phyloP scores from a whole-genome alignment of 192 early-diverging fungal genomes.

The Mortierella claussenii region DNA sequence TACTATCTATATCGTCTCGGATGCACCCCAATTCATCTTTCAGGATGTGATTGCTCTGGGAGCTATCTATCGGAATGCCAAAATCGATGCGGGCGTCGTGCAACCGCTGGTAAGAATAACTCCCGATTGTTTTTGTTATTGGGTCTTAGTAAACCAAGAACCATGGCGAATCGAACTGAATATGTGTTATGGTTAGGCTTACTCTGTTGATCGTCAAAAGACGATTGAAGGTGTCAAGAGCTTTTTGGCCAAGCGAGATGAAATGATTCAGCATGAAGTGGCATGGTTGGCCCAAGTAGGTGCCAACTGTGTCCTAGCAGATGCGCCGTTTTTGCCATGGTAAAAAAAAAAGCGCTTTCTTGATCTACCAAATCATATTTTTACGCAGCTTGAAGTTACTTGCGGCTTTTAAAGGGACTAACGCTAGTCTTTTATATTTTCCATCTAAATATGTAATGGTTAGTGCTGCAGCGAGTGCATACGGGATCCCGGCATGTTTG shows the following conservation, averaged over 20 bases:
- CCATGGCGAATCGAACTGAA: no score
- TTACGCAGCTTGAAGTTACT: background rate
- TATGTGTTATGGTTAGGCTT: slow-evolving; percentile 57
- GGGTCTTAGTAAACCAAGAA: no score
- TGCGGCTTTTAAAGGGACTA: background rate
- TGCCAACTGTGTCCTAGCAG: slow-evolving; percentile 66
- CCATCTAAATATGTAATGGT: background rate
- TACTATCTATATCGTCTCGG: slow-evolving; percentile 64
- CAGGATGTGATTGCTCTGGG: slow-evolving; percentile 61
- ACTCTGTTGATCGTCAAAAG: slow-evolving; percentile 65
- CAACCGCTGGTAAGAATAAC: slow-evolving; percentile 56
- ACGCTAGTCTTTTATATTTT: background rate
- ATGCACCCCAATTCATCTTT: slow-evolving; percentile 68
- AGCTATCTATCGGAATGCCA: slow-evolving; percentile 63
- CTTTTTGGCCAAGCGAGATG: slow-evolving; percentile 56
- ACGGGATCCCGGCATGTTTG: slow-evolving; percentile 64
- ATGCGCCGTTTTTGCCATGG: slow-evolving; percentile 71
- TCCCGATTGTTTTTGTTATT: background rate
- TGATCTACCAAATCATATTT: no score
- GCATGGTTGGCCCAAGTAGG: slow-evolving; percentile 62
- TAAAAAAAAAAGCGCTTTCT: slow-evolving; percentile 18
- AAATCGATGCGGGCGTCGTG: slow-evolving; percentile 70
- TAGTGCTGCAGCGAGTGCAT: slow-evolving; percentile 62
- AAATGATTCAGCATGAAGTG: slow-evolving; percentile 56
- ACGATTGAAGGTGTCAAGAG: slow-evolving; percentile 61